A percentile compares a stretch with the other conserved stretches of the same genome.
These are phyloP conservation scores for Penicillium taxi DNA, from an alignment of 495 filamentous ascomycete genomes.

Conservation along the genomic window DNA sequence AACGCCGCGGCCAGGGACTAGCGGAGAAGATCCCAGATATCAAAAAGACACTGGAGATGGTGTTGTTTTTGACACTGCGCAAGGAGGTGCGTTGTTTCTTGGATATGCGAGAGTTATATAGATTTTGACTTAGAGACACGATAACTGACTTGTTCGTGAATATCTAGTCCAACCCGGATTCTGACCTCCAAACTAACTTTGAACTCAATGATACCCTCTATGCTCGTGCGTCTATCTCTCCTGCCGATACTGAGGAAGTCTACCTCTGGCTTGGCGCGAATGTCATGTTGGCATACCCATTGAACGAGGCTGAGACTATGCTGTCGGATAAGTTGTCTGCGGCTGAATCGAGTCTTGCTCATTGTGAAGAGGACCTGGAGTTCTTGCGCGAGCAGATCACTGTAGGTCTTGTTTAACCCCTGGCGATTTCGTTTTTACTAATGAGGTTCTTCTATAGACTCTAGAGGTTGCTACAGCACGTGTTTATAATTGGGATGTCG, in stretches of 20 bases:
- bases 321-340: slow-evolving; percentile 70
- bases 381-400: slow-evolving; percentile 96
- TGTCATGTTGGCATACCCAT: slow-evolving; percentile 92
- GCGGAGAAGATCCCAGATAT: slow-evolving; percentile 97
- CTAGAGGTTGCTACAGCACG: slow-evolving; percentile 92
- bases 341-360: slow-evolving; percentile 66
- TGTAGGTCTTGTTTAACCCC: slow-evolving; percentile 44
- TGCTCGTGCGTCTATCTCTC: slow-evolving; percentile 73
- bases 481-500: slow-evolving; percentile 99
- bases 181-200: slow-evolving; percentile 75
- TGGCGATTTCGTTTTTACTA: background rate
- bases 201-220: slow-evolving; percentile 95
- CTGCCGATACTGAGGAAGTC: slow-evolving; percentile 83
- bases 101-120: background rate
- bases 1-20: slow-evolving; percentile 70
- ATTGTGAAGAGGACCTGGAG: slow-evolving; percentile 94
- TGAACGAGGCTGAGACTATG: slow-evolving; percentile 75
- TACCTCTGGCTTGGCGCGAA: slow-evolving; percentile 97
- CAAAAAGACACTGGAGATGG: slow-evolving; percentile 92
- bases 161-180: slow-evolving; percentile 13
- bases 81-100: slow-evolving; percentile 18
- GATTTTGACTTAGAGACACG: no score
- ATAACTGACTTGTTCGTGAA: no score
- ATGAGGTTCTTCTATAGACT: slow-evolving; percentile 48
- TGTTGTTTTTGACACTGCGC: slow-evolving; percentile 63